Conservation (phyloP, 1,139 yeast genomes). For the Meyerozyma sp. region DNA sequence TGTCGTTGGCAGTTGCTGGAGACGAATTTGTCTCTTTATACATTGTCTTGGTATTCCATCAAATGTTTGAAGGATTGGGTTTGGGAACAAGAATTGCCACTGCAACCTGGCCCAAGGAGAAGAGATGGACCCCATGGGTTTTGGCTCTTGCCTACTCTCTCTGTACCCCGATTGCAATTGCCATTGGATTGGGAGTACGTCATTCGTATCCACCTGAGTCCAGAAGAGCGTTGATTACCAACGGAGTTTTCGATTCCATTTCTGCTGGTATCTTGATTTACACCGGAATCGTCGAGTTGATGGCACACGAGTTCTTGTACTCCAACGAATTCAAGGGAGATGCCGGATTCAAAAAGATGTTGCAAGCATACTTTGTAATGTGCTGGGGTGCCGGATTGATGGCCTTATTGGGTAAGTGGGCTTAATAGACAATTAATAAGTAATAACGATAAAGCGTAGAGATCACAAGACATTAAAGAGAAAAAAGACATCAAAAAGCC, state of each 20-base stretch:
- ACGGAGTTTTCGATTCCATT: conserved; percentile 32
- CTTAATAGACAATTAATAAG: conserved; percentile 5
- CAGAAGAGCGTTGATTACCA: conserved; percentile 26
- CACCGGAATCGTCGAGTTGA: conserved; percentile 34
- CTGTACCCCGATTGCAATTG: conserved; percentile 33
- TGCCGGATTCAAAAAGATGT: conserved; percentile 12
- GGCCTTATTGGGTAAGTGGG: conserved; percentile 21
- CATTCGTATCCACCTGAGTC: conserved; percentile 29
- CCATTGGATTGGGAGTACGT: conserved; percentile 33
- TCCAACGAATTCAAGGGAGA: conserved; percentile 22
- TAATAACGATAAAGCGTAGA: not conserved
- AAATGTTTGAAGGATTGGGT: conserved; percentile 38
- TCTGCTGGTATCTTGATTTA: conserved; percentile 38
- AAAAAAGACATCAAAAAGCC: too few relatives aligned
- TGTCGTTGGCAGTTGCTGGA: conserved; percentile 35
- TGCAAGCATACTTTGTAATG: conserved; percentile 20
- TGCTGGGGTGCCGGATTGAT: conserved; percentile 15
- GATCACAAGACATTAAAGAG: not conserved
- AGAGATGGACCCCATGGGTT: conserved; percentile 28
- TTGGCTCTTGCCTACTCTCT: conserved; percentile 26
- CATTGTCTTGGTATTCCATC: conserved; percentile 36
- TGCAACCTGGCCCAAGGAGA: conserved; percentile 28
- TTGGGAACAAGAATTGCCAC: conserved; percentile 37
- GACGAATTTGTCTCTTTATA: conserved; percentile 31
- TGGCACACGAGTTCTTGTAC: conserved; percentile 35